Conservation (phyloP, 257 asterid genomes). For the Rubia yunnanensis region DNA sequence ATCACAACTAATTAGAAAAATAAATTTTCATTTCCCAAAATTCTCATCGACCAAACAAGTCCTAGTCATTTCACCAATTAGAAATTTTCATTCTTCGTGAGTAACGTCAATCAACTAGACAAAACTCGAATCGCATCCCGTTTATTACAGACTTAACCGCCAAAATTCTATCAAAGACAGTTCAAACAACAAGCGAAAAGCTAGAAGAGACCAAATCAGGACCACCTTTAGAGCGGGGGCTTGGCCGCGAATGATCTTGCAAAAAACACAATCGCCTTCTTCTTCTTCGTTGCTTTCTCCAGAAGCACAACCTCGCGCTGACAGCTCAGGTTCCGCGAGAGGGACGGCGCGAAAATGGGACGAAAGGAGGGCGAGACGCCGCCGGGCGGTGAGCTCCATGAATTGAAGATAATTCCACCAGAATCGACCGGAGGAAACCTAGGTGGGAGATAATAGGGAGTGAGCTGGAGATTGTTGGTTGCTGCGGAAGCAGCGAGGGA, state of each 20-base stretch:
- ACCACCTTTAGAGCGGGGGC: constrained; percentile 70
- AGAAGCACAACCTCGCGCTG: constrained; percentile 18
- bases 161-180: not conserved
- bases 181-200: not conserved
- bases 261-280: constrained; percentile 47
- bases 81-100: too few relatives aligned
- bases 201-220: not conserved
- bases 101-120: not conserved
- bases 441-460: not conserved
- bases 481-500: not conserved
- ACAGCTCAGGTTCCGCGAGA: constrained; percentile 4
- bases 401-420: not conserved
- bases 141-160: not conserved
- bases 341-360: constrained; percentile 46
- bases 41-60: not conserved
- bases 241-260: constrained; percentile 61
- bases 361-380: constrained; percentile 60
- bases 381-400: constrained; percentile 51
- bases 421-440: not conserved
- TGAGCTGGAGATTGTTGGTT: not conserved
- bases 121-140: not conserved
- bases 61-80: not conserved
- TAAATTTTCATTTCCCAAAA: not conserved
- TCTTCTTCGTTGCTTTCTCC: constrained; percentile 14
- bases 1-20: not conserved